A percentile compares a stretch with the other conserved stretches of the same genome.
Conservation (phyloP, 2,329 filamentous ascomycete genomes). For the Aspergillus chevalieri region DNA sequence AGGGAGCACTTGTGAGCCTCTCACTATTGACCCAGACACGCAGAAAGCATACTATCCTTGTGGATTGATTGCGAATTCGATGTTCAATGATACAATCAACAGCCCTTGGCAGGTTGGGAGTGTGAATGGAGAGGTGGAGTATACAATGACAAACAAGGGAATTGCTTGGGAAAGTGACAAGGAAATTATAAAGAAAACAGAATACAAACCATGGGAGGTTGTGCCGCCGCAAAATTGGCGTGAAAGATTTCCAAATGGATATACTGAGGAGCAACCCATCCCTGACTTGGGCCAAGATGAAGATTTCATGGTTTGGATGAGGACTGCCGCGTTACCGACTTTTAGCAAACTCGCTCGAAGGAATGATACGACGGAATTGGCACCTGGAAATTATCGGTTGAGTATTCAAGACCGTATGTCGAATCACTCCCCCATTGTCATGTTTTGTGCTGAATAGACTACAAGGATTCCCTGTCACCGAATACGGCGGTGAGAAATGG, state of each 20-base stretch:
- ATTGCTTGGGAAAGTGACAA: constrained; percentile 86
- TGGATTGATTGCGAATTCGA: constrained; percentile 89
- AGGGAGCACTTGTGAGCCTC: constrained; percentile 67
- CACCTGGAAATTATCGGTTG: constrained; percentile 66
- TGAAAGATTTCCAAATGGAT: constrained; percentile 62
- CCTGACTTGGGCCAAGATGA: constrained; percentile 71
- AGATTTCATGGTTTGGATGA: constrained; percentile 97
- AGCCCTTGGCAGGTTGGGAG: constrained; percentile 50
- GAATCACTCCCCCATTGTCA: not conserved
- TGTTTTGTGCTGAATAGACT: constrained; percentile 10
- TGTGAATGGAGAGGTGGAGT: constrained; percentile 52
- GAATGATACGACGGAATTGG: constrained; percentile 67
- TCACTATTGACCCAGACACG: constrained; percentile 49
- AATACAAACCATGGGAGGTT: constrained; percentile 61
- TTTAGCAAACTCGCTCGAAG: constrained; percentile 91
- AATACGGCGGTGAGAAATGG: constrained; percentile 82
- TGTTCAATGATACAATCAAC: constrained; percentile 89
- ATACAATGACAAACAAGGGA: constrained; percentile 67
- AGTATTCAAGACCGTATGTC: constrained; percentile 71
- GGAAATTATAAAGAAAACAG: constrained; percentile 66
- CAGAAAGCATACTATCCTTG: constrained; percentile 83
- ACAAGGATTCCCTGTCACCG: constrained; percentile 69
- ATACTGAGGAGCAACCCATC: constrained; percentile 55
- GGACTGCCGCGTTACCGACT: constrained; percentile 83
- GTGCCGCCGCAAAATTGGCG: constrained; percentile 84